Evolutionary conservation across 495 filamentous ascomycete species (phyloP).

Genomic region (Aspergillus cavernicola): DNA sequence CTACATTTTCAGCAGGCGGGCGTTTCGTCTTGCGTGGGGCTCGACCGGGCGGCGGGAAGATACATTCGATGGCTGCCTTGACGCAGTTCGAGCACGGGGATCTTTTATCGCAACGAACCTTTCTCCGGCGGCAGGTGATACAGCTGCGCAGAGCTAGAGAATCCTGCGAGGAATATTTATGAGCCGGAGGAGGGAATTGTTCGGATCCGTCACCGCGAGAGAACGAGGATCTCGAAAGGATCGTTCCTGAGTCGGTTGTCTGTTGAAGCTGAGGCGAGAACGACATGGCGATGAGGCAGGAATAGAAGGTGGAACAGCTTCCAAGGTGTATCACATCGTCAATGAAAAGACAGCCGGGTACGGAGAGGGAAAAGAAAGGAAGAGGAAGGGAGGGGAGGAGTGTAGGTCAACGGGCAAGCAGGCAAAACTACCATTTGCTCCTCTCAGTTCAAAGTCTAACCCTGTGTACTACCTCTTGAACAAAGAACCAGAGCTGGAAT

Average conservation of each 20-base stretch:
- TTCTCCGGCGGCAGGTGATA: slow-evolving; percentile 77
- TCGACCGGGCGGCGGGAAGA: slow-evolving; percentile 78
- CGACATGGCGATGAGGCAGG: slow-evolving; percentile 26
- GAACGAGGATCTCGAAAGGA: slow-evolving; percentile 1
- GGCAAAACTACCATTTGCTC: too few species aligned
- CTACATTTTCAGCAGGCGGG: slow-evolving; percentile 57
- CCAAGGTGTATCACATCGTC: slow-evolving; percentile 14
- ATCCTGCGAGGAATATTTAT: slow-evolving; percentile 12
- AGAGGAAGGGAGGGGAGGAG: background rate
- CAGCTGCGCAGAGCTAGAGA: slow-evolving; percentile 67
- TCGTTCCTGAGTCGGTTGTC: background rate
- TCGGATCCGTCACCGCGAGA: slow-evolving; percentile 9
- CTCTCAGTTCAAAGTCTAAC: too few species aligned
- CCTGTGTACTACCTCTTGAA: too few species aligned
- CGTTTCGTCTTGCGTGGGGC: slow-evolving; percentile 67
- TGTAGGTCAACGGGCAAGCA: background rate
- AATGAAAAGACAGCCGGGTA: background rate
- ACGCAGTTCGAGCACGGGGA: slow-evolving; percentile 81
- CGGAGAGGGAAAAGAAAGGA: background rate
- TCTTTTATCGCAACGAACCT: slow-evolving; percentile 85
- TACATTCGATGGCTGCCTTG: slow-evolving; percentile 72
- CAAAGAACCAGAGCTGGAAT: background rate
- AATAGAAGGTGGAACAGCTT: background rate
- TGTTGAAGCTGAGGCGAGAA: slow-evolving; percentile 15
- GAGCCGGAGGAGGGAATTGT: slow-evolving; percentile 17